Evolutionary conservation across 345 rosid genomes (phyloP), one percentile per base, ranked within the genome.

Genomic region (Murraya koenigii): DNA sequence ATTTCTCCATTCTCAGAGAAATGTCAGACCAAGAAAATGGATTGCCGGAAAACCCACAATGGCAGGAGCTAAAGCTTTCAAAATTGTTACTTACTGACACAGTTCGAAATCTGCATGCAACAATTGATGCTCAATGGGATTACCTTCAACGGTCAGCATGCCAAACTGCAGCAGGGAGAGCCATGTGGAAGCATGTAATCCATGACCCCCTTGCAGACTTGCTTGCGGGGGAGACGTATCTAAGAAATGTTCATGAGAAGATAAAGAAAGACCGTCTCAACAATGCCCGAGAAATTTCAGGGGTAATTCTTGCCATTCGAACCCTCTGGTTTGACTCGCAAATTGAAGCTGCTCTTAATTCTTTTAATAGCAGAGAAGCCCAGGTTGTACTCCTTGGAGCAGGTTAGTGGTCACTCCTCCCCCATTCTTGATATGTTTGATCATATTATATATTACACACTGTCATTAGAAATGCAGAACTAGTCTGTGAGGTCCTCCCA

Each of bases 361-460:
- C 93, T 77, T 90, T 86, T 77, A 35, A 65, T 5, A 81, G 75
- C 8, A 85, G 81, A 52, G 90, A 82, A 30, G 61, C 95, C 2
- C 97, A 93, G 73, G 91, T 93, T 55, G 98, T 95, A 71, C 91
- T 95, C 79, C 97, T 95, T 26, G 97, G 97, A 67, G 97, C 98
- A 93, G 98, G 97, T 95, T 82, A 79, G 88, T 44, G 72, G 72
- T 71, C 66, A 32, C 28, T 52, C 75, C 54, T 19, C 14, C 73
- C 26, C 13, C 32, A 6, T 38, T 67, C 63, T 79, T 69, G 56
- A 41, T 68, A 32, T 60, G 41, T 47, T 66, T 33, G 30, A 32
- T 76, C 62, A 39, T 67, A 26, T 23, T 28, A 61, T 23, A 13
- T 44, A 44, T 44, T 44, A 44, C 44, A 44, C 20, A 10, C 1